These are phyloP conservation scores for Paxillus ammoniavirescens DNA, from an alignment of 768 basidiomycete genomes.

Conservation along the genomic window DNA sequence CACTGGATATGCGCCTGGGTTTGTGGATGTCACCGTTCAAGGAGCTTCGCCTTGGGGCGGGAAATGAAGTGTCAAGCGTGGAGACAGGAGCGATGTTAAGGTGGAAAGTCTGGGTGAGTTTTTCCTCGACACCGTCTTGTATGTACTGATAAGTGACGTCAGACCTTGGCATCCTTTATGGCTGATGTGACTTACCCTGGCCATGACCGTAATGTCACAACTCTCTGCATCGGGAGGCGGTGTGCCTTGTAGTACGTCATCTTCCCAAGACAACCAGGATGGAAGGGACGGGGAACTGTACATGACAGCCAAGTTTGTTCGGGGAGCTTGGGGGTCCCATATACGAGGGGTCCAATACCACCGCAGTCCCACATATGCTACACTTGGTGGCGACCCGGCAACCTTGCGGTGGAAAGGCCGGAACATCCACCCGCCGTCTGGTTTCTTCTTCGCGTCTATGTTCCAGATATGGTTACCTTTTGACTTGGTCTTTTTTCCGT, in stretches of 20 bases:
- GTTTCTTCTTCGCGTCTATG: constrained; percentile 86
- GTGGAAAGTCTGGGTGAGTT: constrained; percentile 63
- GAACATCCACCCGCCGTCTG: constrained; percentile 81
- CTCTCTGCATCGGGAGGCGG: constrained; percentile 76
- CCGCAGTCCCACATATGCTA: constrained; percentile 76
- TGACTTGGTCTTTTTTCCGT: constrained; percentile 98
- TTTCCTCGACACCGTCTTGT: constrained; percentile 73
- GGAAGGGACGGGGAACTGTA: constrained; percentile 84
- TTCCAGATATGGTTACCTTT: constrained; percentile 99
- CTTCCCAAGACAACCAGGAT: constrained; percentile 86
- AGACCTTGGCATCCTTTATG: constrained; percentile 5
- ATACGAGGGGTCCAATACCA: constrained; percentile 93
- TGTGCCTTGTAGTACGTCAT: constrained; percentile 77
- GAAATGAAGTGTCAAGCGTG: constrained; percentile 41
- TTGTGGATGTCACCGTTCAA: constrained; percentile 42
- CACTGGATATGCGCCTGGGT: constrained; percentile 41
- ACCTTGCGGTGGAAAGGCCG: constrained; percentile 86
- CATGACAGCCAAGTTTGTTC: constrained; percentile 72
- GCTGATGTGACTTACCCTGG: constrained; percentile 52
- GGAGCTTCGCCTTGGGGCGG: constrained; percentile 43
- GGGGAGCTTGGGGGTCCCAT: constrained; percentile 94
- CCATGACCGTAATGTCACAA: constrained; percentile 72
- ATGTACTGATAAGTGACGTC: constrained; percentile 38
- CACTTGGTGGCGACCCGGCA: constrained; percentile 75
- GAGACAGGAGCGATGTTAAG: constrained; percentile 71